phyloP scores from a whole-genome alignment of 345 rosid species.

The Pugionium cornutum region DNA sequence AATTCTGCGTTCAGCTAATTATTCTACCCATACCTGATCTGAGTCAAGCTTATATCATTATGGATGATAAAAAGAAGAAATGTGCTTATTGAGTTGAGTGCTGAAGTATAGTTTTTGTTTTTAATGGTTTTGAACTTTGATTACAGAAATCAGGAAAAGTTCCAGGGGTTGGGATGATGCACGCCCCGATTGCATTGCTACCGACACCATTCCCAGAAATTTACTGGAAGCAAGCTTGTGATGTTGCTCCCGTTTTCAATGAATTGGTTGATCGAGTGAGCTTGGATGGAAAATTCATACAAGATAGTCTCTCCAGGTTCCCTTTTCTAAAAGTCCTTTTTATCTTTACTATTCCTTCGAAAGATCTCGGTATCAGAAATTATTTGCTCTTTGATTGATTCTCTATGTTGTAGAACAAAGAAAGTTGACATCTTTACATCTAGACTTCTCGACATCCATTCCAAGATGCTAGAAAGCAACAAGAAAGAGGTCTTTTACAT shows the following conservation, averaged over 20 bases:
- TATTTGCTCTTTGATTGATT: slow-evolving; percentile 13
- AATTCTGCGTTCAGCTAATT: too few species aligned
- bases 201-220: slow-evolving; percentile 71
- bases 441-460: slow-evolving; percentile 87
- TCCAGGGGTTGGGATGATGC: slow-evolving; percentile 94
- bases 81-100: not conserved
- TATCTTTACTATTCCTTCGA: too few species aligned
- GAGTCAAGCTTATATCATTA: slow-evolving; percentile 16
- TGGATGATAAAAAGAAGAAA: not conserved
- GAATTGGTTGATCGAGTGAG: slow-evolving; percentile 93
- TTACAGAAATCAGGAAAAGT: slow-evolving; percentile 77
- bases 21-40: not conserved
- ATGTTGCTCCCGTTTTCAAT: slow-evolving; percentile 86
- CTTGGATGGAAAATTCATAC: slow-evolving; percentile 84
- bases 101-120: slow-evolving; percentile 9
- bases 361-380: too few species aligned
- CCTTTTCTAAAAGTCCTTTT: not conserved
- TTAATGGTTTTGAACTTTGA: slow-evolving; percentile 25
- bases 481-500: slow-evolving; percentile 66
- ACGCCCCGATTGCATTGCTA: slow-evolving; percentile 83
- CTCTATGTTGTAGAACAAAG: slow-evolving; percentile 61
- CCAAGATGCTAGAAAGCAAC: slow-evolving; percentile 77
- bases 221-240: slow-evolving; percentile 82
- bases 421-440: slow-evolving; percentile 87
- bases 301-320: slow-evolving; percentile 78